A percentile compares a stretch with the other conserved stretches of the same genome.
Evolutionary conservation across 2,329 filamentous ascomycete genomes (phyloP).

Genomic region (Stemphylium vesicarium): DNA sequence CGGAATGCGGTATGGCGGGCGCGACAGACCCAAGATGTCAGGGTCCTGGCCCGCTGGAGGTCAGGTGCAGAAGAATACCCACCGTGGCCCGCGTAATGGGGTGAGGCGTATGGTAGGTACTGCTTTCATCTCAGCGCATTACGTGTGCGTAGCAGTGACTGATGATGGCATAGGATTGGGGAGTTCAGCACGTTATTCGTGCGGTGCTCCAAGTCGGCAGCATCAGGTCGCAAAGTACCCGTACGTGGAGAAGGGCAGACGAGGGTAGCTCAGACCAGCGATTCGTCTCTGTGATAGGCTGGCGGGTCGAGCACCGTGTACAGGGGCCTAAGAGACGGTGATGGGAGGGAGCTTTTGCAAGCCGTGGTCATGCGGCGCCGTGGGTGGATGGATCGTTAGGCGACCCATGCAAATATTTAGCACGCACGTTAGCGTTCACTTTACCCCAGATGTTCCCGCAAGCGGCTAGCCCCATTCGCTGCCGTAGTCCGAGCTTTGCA

Average conservation of each 20-base stretch:
- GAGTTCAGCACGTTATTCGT: too few species aligned
- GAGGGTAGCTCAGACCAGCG: too few species aligned
- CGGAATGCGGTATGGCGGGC: constrained; percentile 31
- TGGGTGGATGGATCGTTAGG: constrained; percentile 15
- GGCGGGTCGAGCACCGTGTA: not conserved
- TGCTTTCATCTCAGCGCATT: too few species aligned
- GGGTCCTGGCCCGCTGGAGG: constrained; percentile 29
- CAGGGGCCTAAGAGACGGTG: constrained; percentile 1
- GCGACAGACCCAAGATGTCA: constrained; percentile 27
- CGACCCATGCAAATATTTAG: constrained; percentile 21
- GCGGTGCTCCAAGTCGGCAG: too few species aligned
- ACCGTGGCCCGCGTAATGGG: constrained; percentile 28
- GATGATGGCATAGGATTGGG: too few species aligned
- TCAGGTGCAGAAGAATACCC: constrained; percentile 38
- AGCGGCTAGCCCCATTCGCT: constrained; percentile 19
- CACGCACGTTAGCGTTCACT: constrained; percentile 10
- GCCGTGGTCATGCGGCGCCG: constrained; percentile 22
- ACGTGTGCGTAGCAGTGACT: too few species aligned
- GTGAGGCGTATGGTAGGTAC: constrained; percentile 11
- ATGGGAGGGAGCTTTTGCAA: constrained; percentile 9
- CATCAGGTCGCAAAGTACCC: not conserved
- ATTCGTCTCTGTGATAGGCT: constrained; percentile 6
- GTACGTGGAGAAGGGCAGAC: not conserved
- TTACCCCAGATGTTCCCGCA: constrained; percentile 19
- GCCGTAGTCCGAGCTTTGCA: constrained; percentile 17